Percentiles rank a stretch among this genome's conserved stretches.
These are phyloP conservation scores for Bretschneidera sinensis DNA, from an alignment of 345 rosid species.

Conservation along the genomic window DNA sequence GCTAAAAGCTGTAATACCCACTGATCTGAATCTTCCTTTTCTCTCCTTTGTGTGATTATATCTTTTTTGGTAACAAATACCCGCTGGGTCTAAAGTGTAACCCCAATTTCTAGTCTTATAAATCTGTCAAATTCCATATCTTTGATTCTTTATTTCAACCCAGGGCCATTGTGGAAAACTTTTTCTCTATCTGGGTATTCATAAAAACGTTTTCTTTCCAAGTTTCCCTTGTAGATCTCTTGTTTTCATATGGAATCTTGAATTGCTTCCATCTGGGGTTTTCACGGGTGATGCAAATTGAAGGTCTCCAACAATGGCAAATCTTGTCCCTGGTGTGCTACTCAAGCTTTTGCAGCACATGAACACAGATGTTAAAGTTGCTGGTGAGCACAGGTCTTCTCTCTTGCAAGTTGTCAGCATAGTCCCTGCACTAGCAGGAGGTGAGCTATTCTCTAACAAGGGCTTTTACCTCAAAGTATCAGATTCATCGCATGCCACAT, in stretches of 20 bases:
- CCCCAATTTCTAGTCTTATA: too few relatives aligned
- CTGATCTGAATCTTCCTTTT: conserved; percentile 15
- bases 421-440: conserved; percentile 95
- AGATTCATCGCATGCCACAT: conserved; percentile 97
- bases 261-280: conserved; percentile 20
- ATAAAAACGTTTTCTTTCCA: conserved; percentile 15
- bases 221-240: conserved; percentile 7
- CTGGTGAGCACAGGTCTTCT: conserved; percentile 93
- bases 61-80: conserved; percentile 1
- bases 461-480: conserved; percentile 96
- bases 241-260: background rate
- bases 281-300: conserved; percentile 40
- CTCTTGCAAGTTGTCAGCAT: conserved; percentile 88
- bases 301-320: conserved; percentile 58
- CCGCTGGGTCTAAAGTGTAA: background rate
- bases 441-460: conserved; percentile 83
- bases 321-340: conserved; percentile 90
- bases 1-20: conserved; percentile 8
- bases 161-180: background rate
- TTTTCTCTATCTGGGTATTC: conserved; percentile 13
- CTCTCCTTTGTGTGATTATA: background rate
- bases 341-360: conserved; percentile 95
- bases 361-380: conserved; percentile 95
- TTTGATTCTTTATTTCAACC: conserved; percentile 4
- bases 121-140: background rate